Conservation (phyloP, 2,329 filamentous ascomycete genomes). For the Colletotrichum musae region DNA sequence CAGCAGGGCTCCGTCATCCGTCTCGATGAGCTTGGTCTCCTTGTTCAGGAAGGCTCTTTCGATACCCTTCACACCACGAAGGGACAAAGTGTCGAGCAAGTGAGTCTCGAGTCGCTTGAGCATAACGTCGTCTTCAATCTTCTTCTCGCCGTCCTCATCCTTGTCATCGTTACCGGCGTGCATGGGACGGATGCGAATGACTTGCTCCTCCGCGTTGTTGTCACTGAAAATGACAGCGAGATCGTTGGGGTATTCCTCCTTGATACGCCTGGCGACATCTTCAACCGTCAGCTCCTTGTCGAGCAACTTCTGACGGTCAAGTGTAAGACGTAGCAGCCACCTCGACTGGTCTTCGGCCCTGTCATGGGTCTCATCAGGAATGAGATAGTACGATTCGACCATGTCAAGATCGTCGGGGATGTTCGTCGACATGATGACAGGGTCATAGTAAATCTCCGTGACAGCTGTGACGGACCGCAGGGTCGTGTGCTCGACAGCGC, state of each 20-base stretch:
- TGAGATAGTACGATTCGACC: slow-evolving; percentile 96
- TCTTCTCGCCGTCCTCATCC: slow-evolving; percentile 73
- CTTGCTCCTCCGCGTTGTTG: slow-evolving; percentile 95
- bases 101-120: slow-evolving; percentile 93
- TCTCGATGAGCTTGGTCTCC: slow-evolving; percentile 77
- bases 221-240: slow-evolving; percentile 96
- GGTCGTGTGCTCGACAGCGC: slow-evolving; percentile 93
- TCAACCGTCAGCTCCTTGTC: slow-evolving; percentile 94
- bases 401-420: slow-evolving; percentile 93
- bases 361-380: slow-evolving; percentile 81
- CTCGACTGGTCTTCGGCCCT: slow-evolving; percentile 84
- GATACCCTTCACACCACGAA: slow-evolving; percentile 91
- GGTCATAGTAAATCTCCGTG: slow-evolving; percentile 98
- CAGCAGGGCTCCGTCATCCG: slow-evolving; percentile 79
- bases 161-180: slow-evolving; percentile 78
- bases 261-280: slow-evolving; percentile 91
- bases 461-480: slow-evolving; percentile 91
- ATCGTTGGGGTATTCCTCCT: slow-evolving; percentile 87
- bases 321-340: slow-evolving; percentile 93
- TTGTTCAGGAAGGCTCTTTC: slow-evolving; percentile 94
- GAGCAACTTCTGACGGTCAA: slow-evolving; percentile 93
- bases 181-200: slow-evolving; percentile 92
- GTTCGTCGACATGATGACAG: slow-evolving; percentile 86
- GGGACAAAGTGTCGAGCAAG: slow-evolving; percentile 89
- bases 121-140: slow-evolving; percentile 89